phyloP scores from a whole-genome alignment of 2,329 filamentous ascomycete species.

The Eurotiales sp. region DNA sequence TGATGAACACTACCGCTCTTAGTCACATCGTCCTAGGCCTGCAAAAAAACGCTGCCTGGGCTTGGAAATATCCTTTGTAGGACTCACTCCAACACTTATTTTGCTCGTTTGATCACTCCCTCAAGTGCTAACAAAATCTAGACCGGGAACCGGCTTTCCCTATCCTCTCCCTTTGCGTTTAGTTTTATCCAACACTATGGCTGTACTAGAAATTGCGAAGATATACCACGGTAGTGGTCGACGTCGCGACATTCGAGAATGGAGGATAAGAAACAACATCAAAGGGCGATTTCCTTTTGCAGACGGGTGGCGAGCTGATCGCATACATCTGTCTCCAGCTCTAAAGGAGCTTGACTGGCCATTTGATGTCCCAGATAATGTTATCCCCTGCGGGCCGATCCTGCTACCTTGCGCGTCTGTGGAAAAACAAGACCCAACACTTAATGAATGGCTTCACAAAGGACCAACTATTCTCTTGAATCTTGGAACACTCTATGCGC shows the following conservation, averaged over 20 bases:
- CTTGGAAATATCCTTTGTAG: constrained; percentile 35
- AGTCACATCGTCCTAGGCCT: constrained; percentile 26
- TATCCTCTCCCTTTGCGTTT: constrained; percentile 47
- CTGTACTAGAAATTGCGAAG: constrained; percentile 25
- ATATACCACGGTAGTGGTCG: constrained; percentile 24
- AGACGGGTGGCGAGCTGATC: constrained; percentile 5
- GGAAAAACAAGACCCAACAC: constrained; percentile 37
- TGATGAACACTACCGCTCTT: constrained; percentile 5
- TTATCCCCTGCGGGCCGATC: constrained; percentile 48
- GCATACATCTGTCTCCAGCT: constrained; percentile 1
- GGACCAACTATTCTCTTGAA: constrained; percentile 49
- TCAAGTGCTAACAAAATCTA: constrained; percentile 17
- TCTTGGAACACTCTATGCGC: constrained; percentile 41
- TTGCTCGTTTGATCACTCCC: constrained; percentile 2
- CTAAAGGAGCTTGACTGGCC: constrained; percentile 39
- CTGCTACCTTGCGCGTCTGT: constrained; percentile 33
- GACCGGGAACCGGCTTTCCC: constrained; percentile 42
- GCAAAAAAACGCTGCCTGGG: constrained; percentile 34
- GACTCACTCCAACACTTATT: background rate
- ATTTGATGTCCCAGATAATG: constrained; percentile 35
- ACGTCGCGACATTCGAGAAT: constrained; percentile 22
- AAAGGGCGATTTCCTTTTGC: constrained; percentile 14
- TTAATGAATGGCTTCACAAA: constrained; percentile 42
- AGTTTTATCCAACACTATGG: constrained; percentile 37
- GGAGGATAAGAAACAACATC: constrained; percentile 25